A percentile compares a stretch with the other conserved stretches of the same genome.
Evolutionary conservation across 2,329 filamentous ascomycete genomes (phyloP).

Genomic region (Immersiporthe knoxdaviesiana): DNA sequence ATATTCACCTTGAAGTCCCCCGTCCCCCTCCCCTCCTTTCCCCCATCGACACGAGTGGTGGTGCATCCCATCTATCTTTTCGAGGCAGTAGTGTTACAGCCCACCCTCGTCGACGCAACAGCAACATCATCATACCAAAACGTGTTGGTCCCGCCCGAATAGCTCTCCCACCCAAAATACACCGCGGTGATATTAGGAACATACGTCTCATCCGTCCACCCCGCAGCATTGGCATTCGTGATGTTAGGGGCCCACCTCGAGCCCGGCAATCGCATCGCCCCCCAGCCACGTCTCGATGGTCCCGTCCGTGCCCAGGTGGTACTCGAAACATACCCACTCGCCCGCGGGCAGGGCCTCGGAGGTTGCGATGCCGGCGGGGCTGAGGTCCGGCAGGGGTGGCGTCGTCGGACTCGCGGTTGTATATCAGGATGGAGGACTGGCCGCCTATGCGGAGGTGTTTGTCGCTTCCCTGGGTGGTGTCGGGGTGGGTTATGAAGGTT

Average conservation of each 20-base stretch:
- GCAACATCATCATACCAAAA: conserved; percentile 66
- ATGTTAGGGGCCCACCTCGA: conserved; percentile 52
- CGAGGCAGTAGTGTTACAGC: conserved; percentile 41
- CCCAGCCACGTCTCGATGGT: conserved; percentile 65
- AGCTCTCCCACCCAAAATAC: conserved; percentile 68
- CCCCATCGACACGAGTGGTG: background rate
- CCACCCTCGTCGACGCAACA: conserved; percentile 51
- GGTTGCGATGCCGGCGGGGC: conserved; percentile 59
- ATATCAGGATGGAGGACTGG: conserved; percentile 65
- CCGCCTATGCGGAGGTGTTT: conserved; percentile 67
- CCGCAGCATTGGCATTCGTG: conserved; percentile 53
- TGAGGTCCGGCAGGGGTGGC: conserved; percentile 65
- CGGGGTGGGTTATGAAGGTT: conserved; percentile 67
- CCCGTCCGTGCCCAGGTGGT: conserved; percentile 61
- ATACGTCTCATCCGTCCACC: conserved; percentile 54
- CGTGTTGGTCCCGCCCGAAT: conserved; percentile 62
- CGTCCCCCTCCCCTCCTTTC: too few relatives aligned
- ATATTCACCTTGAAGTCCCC: background rate
- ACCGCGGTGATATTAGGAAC: conserved; percentile 58
- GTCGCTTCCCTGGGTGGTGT: conserved; percentile 55
- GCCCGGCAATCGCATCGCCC: conserved; percentile 52
- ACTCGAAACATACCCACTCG: conserved; percentile 63
- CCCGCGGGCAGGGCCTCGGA: conserved; percentile 55
- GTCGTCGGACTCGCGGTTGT: conserved; percentile 66
- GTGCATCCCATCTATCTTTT: background rate